A percentile compares a stretch with the other conserved stretches of the same genome.
Conservation (phyloP, 2,329 filamentous ascomycete genomes). For the Bipolaris oryzae region DNA sequence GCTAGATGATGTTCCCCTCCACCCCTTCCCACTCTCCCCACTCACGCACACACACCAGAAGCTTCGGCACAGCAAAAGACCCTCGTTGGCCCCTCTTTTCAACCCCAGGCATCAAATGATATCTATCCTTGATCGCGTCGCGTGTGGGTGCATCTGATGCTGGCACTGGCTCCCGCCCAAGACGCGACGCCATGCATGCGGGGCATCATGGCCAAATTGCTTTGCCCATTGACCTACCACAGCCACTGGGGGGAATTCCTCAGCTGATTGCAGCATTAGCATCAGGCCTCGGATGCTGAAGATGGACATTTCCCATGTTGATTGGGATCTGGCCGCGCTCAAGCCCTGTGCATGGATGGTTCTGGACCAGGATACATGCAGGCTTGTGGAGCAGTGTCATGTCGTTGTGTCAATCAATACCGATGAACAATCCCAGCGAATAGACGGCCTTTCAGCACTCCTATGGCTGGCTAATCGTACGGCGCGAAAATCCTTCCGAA, state of each 20-base stretch:
- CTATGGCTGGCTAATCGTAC: background rate
- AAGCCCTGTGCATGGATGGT: background rate
- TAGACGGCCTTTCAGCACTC: background rate
- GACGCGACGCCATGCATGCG: background rate
- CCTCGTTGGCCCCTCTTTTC: background rate
- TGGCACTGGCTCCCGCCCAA: background rate
- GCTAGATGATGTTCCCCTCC: background rate
- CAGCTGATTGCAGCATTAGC: slow-evolving; percentile 10
- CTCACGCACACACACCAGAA: slow-evolving; percentile 5
- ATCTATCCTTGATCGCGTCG: background rate
- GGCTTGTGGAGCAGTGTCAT: slow-evolving; percentile 1
- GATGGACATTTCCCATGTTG: background rate
- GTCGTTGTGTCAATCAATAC: background rate
- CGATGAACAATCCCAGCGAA: background rate
- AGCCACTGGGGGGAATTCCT: background rate
- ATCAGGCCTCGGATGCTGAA: background rate
- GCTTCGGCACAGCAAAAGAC: slow-evolving; percentile 6
- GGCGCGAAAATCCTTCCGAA: slow-evolving; percentile 1
- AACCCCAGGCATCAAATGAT: background rate
- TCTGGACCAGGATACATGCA: slow-evolving; percentile 5
- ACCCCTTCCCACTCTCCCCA: background rate
- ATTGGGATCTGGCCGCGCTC: background rate
- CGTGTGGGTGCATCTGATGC: background rate
- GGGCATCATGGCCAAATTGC: background rate
- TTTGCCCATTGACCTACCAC: background rate